phyloP scores from a whole-genome alignment of 2,329 filamentous ascomycete genomes.

The Aspergillus pseudoterreus region DNA sequence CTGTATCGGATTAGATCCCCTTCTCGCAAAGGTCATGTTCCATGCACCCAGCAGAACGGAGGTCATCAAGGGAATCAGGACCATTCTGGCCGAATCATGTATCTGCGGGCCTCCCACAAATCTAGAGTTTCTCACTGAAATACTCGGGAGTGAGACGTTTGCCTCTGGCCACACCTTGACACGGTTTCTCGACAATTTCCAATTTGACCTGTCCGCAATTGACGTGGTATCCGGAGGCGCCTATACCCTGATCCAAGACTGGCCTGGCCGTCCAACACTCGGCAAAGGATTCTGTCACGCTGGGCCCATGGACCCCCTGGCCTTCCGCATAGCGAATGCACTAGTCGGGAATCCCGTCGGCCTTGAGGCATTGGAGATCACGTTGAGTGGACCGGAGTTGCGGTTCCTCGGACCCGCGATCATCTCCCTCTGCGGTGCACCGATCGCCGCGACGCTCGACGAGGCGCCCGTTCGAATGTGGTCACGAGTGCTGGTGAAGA shows the following conservation, averaged over 20 bases:
- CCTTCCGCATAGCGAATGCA: slow-evolving; percentile 56
- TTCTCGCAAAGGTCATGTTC: slow-evolving; percentile 58
- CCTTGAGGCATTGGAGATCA: slow-evolving; percentile 58
- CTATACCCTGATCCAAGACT: slow-evolving; percentile 58
- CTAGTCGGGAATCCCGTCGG: slow-evolving; percentile 55
- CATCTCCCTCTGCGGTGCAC: slow-evolving; percentile 56
- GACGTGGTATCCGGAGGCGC: slow-evolving; percentile 56
- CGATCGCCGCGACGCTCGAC: slow-evolving; percentile 52
- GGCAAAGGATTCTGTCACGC: slow-evolving; percentile 58
- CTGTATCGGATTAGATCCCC: slow-evolving; percentile 39
- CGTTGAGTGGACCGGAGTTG: slow-evolving; percentile 57
- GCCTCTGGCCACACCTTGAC: slow-evolving; percentile 53
- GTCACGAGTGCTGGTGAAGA: slow-evolving; percentile 49
- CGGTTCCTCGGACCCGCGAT: slow-evolving; percentile 53
- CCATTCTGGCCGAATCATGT: slow-evolving; percentile 43
- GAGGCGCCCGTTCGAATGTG: slow-evolving; percentile 51
- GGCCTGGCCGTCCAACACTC: slow-evolving; percentile 53
- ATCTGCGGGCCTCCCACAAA: slow-evolving; percentile 57
- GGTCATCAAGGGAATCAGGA: slow-evolving; percentile 44
- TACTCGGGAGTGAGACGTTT: slow-evolving; percentile 48
- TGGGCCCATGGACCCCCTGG: slow-evolving; percentile 61
- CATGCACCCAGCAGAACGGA: slow-evolving; percentile 42
- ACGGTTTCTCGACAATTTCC: slow-evolving; percentile 52
- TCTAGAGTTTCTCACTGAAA: slow-evolving; percentile 52
- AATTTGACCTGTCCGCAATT: slow-evolving; percentile 49